Evolutionary conservation across 2,329 filamentous ascomycete genomes (phyloP).

Genomic region (Calonectria pteridis): DNA sequence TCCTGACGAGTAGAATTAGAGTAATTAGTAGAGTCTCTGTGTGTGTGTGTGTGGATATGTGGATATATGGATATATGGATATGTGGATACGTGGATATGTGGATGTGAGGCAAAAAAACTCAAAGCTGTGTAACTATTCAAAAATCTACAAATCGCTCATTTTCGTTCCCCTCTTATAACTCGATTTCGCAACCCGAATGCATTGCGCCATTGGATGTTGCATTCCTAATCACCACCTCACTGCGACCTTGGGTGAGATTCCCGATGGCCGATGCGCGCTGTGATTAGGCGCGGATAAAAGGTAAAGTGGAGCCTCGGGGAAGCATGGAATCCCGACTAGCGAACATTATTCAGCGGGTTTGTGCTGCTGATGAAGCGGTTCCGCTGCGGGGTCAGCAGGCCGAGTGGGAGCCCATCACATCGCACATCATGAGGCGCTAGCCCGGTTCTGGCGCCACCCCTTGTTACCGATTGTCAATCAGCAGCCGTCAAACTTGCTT

Average conservation of each 20-base stretch:
- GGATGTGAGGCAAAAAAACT: not conserved
- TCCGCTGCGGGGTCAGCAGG: not conserved
- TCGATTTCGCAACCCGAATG: not conserved
- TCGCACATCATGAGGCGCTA: not conserved
- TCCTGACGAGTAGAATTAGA: not conserved
- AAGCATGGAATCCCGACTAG: constrained; percentile 7
- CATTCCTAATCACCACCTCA: not conserved
- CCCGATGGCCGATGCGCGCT: not conserved
- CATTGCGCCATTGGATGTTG: not conserved
- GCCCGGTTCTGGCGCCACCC: not conserved
- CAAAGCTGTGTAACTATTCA: not conserved
- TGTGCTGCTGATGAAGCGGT: no score
- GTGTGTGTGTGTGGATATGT: not conserved
- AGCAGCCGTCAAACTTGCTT: not conserved
- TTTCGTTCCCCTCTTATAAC: not conserved
- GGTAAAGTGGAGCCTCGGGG: not conserved
- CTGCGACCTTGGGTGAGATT: not conserved
- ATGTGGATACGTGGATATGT: not conserved
- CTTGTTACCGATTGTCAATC: not conserved
- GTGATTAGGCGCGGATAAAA: not conserved
- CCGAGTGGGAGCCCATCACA: not conserved
- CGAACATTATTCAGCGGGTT: constrained; percentile 8
- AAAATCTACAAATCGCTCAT: not conserved
- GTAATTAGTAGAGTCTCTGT: not conserved
- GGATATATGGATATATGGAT: no score